phyloP scores from a whole-genome alignment of 352 stramenopile species.

The Phytophthora sp. region DNA sequence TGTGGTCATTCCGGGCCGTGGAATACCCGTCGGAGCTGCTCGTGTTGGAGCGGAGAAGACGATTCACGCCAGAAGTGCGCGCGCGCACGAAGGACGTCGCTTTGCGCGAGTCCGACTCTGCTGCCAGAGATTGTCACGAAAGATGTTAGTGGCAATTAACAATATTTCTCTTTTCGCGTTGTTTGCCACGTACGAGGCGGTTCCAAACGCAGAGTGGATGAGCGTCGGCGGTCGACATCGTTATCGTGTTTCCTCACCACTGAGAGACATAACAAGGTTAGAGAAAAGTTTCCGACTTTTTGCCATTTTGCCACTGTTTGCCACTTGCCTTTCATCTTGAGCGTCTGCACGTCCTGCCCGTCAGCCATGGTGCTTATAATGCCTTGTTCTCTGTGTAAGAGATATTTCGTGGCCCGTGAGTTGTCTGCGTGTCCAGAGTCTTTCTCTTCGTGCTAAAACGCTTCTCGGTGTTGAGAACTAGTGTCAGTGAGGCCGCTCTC shows the following conservation, averaged over 20 bases:
- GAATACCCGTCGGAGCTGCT: slow-evolving; percentile 36
- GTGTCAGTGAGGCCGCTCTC: slow-evolving; percentile 10
- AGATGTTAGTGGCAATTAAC: slow-evolving; percentile 4
- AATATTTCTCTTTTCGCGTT: neutral
- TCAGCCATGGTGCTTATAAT: slow-evolving; percentile 38
- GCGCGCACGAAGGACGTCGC: slow-evolving; percentile 57
- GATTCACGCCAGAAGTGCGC: slow-evolving; percentile 67
- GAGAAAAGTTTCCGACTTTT: neutral
- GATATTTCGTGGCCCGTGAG: neutral
- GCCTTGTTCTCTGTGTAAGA: neutral
- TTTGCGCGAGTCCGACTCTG: slow-evolving; percentile 61
- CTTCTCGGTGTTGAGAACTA: slow-evolving; percentile 1
- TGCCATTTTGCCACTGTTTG: neutral
- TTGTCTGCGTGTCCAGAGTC: neutral
- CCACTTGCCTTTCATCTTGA: slow-evolving; percentile 60
- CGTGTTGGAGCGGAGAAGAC: slow-evolving; percentile 55
- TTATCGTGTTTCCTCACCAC: slow-evolving; percentile 72
- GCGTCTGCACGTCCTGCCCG: slow-evolving; percentile 52
- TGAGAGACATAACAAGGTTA: slow-evolving; percentile 30
- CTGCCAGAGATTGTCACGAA: neutral
- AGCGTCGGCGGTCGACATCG: slow-evolving; percentile 64
- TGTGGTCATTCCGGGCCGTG: slow-evolving; percentile 8
- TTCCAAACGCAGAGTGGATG: slow-evolving; percentile 61
- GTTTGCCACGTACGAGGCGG: slow-evolving; percentile 55
- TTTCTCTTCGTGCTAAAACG: slow-evolving; percentile 1